Conservation (phyloP, 208 protist species). For the Crithidia fasciculata region DNA sequence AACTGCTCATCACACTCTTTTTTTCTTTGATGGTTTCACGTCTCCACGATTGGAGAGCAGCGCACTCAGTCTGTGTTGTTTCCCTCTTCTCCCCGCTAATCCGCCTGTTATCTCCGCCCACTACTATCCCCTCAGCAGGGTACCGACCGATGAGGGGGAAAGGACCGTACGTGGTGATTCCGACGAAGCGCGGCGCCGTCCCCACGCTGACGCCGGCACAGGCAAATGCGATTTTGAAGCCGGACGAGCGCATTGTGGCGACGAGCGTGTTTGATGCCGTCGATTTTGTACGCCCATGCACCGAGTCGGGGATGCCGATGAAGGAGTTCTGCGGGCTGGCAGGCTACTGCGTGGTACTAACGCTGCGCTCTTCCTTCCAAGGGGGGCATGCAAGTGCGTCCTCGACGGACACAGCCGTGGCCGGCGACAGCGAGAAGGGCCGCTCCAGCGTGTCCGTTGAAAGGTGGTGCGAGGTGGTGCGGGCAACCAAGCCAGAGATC, state of each 20-base stretch:
- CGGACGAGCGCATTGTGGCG: constrained; percentile 65
- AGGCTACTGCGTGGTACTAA: constrained; percentile 68
- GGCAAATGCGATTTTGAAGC: constrained; percentile 51
- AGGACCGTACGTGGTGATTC: constrained; percentile 66
- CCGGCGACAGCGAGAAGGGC: constrained; percentile 74
- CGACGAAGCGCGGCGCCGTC: constrained; percentile 59
- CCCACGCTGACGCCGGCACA: constrained; percentile 76
- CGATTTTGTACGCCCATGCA: constrained; percentile 56
- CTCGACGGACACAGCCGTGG: constrained; percentile 50
- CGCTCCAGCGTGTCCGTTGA: constrained; percentile 46
- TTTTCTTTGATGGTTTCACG: too few relatives aligned
- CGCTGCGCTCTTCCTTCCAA: constrained; percentile 63
- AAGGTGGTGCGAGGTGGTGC: constrained; percentile 67
- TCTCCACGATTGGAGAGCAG: too few relatives aligned
- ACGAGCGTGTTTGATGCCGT: constrained; percentile 76
- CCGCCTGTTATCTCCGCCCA: too few relatives aligned
- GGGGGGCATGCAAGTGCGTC: constrained; percentile 69
- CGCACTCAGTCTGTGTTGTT: too few relatives aligned
- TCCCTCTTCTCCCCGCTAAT: too few relatives aligned
- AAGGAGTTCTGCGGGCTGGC: constrained; percentile 62
- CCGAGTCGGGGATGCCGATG: constrained; percentile 38
- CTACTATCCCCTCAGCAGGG: too few relatives aligned
- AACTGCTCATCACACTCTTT: too few relatives aligned
- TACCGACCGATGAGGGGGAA: constrained; percentile 16
- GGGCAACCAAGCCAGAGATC: constrained; percentile 45